phyloP scores from a whole-genome alignment of 495 filamentous ascomycete genomes.

The Tuber microsphaerosporum region DNA sequence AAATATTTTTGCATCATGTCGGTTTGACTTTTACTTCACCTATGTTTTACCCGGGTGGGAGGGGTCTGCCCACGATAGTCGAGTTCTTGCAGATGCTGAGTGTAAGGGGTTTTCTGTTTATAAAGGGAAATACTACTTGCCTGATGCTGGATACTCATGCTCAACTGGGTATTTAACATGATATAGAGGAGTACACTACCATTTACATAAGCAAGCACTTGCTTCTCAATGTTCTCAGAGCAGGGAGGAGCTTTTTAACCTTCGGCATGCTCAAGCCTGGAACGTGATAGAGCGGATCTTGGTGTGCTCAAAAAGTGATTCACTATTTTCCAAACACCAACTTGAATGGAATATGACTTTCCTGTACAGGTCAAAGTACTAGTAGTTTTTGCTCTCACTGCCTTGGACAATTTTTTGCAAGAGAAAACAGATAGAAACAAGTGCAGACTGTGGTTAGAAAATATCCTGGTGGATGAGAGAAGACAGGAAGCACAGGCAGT shows the following conservation, averaged over 20 bases:
- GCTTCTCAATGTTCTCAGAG: constrained; percentile 5
- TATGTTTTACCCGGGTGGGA: constrained; percentile 25
- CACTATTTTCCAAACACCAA: constrained; percentile 7
- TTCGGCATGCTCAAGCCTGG: neutral
- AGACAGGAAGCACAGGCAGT: neutral
- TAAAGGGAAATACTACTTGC: constrained; percentile 12
- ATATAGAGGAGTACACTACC: constrained; percentile 18
- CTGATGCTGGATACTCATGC: constrained; percentile 17
- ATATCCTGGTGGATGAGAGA: neutral
- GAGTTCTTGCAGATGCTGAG: constrained; percentile 11
- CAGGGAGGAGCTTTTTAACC: neutral
- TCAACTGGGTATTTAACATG: constrained; percentile 3
- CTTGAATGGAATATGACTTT: constrained; percentile 11
- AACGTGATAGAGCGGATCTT: too few species aligned
- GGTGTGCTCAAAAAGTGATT: too few species aligned
- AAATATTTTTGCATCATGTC: constrained; percentile 13
- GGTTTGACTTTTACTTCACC: constrained; percentile 16
- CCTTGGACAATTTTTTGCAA: constrained; percentile 14
- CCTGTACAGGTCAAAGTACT: constrained; percentile 8
- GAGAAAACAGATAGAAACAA: neutral
- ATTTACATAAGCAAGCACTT: constrained; percentile 7
- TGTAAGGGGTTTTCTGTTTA: constrained; percentile 6
- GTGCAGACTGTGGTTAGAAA: neutral
- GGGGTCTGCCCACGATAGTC: constrained; percentile 9
- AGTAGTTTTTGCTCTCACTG: constrained; percentile 2